Conservation (phyloP, 805 yeast species). For the Tetrapisispora namnaoensis region DNA sequence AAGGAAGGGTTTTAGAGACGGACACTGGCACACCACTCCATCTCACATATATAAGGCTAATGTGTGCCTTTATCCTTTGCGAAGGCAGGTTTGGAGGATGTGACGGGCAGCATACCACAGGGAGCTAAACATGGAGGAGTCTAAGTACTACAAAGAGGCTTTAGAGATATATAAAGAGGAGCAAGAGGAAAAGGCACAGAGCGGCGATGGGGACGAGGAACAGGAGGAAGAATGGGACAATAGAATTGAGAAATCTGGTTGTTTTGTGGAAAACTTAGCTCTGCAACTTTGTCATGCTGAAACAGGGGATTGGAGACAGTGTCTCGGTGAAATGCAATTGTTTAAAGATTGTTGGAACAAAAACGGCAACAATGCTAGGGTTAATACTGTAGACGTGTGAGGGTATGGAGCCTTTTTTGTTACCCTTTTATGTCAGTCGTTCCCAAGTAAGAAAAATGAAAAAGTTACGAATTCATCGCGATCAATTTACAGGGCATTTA, state of each 20-base stretch:
- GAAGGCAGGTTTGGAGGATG: too few species aligned
- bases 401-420: too few species aligned
- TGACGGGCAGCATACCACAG: too few species aligned
- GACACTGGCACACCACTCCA: too few species aligned
- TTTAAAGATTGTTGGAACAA: slow-evolving; percentile 56
- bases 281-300: slow-evolving; percentile 74
- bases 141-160: slow-evolving; percentile 22
- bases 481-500: too few species aligned
- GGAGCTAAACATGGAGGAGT: not conserved
- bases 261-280: slow-evolving; percentile 58
- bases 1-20: too few species aligned
- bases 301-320: slow-evolving; percentile 71
- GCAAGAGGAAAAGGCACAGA: slow-evolving; percentile 21
- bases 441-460: too few species aligned
- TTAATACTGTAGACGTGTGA: slow-evolving; percentile 21
- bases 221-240: slow-evolving; percentile 73
- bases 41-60: too few species aligned
- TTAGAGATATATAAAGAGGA: slow-evolving; percentile 24
- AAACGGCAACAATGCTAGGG: slow-evolving; percentile 45
- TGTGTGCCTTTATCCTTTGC: too few species aligned
- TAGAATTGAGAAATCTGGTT: slow-evolving; percentile 67
- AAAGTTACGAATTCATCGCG: too few species aligned
- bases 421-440: too few species aligned
- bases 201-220: slow-evolving; percentile 45
- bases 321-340: slow-evolving; percentile 54